These are phyloP conservation scores for Candida nitratophila DNA, from an alignment of 805 yeast genomes.

Conservation along the genomic window DNA sequence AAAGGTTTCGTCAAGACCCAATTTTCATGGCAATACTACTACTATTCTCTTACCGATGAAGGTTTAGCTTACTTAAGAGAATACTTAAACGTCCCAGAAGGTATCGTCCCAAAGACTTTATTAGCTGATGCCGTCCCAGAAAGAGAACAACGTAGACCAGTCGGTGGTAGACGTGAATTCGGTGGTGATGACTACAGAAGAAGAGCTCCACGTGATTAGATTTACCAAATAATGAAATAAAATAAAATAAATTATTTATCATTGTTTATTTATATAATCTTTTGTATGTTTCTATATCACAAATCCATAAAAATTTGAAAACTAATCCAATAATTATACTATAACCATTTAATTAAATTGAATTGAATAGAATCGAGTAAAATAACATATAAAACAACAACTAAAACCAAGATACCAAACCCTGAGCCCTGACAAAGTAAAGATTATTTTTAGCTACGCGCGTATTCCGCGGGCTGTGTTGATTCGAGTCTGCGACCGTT, in stretches of 20 bases:
- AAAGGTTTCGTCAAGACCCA: slow-evolving; percentile 99
- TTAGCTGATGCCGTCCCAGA: slow-evolving; percentile 90
- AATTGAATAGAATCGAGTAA: too few relatives aligned
- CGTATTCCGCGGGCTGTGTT: too few relatives aligned
- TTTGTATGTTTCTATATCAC: slow-evolving; percentile 9
- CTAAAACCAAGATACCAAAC: too few relatives aligned
- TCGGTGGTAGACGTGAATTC: slow-evolving; percentile 43
- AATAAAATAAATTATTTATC: neutral
- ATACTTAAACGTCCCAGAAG: slow-evolving; percentile 97
- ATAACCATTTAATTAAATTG: too few relatives aligned
- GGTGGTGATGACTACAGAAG: slow-evolving; percentile 52
- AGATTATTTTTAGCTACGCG: too few relatives aligned
- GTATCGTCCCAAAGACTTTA: slow-evolving; percentile 97
- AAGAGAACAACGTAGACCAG: slow-evolving; percentile 44
- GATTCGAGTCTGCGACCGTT: too few relatives aligned
- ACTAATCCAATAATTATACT: neutral
- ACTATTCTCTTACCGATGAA: slow-evolving; percentile 99
- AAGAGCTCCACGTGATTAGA: slow-evolving; percentile 46
- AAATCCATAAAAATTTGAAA: slow-evolving; percentile 1
- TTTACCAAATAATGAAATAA: slow-evolving; percentile 1
- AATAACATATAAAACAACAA: too few relatives aligned
- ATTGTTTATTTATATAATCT: slow-evolving; percentile 9
- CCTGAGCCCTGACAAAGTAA: too few relatives aligned
- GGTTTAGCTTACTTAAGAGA: slow-evolving; percentile 98
- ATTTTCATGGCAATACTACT: slow-evolving; percentile 99